Evolutionary conservation across 805 yeast genomes (phyloP).

Genomic region (Pichia occidentalis): DNA sequence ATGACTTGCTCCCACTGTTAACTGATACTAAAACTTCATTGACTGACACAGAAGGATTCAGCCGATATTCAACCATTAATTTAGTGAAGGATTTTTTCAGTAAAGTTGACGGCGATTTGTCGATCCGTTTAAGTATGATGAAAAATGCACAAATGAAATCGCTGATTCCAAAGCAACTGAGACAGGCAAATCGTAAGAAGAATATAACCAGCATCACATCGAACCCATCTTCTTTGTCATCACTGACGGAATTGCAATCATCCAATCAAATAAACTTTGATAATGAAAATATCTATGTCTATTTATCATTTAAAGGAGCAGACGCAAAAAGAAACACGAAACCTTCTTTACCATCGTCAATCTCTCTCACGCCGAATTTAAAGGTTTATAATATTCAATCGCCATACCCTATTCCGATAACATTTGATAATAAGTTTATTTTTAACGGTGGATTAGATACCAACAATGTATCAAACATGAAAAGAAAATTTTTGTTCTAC

Average conservation of each 20-base stretch:
- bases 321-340: slow-evolving; percentile 1
- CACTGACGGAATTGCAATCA: slow-evolving; percentile 1
- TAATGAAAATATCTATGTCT: slow-evolving; percentile 8
- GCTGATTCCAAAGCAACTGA: slow-evolving; percentile 10
- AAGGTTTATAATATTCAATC: slow-evolving; percentile 17
- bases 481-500: slow-evolving; percentile 12
- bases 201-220: slow-evolving; percentile 4
- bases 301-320: slow-evolving; percentile 9
- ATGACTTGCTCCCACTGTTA: slow-evolving; percentile 3
- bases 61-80: slow-evolving; percentile 1
- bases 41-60: slow-evolving; percentile 1
- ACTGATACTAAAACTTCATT: slow-evolving; percentile 5
- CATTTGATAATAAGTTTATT: slow-evolving; percentile 17
- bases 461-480: slow-evolving; percentile 4
- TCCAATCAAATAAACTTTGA: slow-evolving; percentile 1
- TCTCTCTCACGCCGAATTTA: slow-evolving; percentile 14
- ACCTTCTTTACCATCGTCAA: slow-evolving; percentile 10
- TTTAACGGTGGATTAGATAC: slow-evolving; percentile 8
- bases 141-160: slow-evolving; percentile 12
- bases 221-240: slow-evolving; percentile 4
- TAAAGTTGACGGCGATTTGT: slow-evolving; percentile 14
- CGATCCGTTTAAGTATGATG: slow-evolving; percentile 3
- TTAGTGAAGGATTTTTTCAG: slow-evolving; percentile 15
- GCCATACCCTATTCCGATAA: slow-evolving; percentile 17
- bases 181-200: not conserved